Conservation (phyloP, 2,329 filamentous ascomycete species). For the Biscogniauxia marginata region DNA sequence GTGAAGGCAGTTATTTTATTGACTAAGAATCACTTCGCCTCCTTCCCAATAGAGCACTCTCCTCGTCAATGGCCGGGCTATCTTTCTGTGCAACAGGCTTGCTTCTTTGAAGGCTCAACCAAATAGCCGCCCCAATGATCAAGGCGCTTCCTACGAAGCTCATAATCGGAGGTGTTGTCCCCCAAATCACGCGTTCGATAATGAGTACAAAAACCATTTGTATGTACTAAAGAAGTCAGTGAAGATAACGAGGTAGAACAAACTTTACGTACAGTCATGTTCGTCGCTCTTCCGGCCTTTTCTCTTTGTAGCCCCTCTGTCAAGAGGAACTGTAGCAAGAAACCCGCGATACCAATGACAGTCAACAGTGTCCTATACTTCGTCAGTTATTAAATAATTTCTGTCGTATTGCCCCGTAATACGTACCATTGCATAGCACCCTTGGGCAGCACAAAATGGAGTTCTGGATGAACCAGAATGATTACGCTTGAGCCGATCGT, state of each 20-base stretch:
- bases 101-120: conserved; percentile 42
- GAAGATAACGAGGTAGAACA: not conserved
- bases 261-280: conserved; percentile 31
- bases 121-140: conserved; percentile 42
- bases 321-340: conserved; percentile 75
- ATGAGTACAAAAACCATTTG: conserved; percentile 35
- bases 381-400: not conserved
- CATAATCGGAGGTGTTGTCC: conserved; percentile 37
- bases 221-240: conserved; percentile 26
- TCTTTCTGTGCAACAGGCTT: conserved; percentile 23
- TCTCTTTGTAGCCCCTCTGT: conserved; percentile 72
- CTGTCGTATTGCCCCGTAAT: not conserved
- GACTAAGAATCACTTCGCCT: not conserved
- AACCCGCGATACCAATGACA: conserved; percentile 66
- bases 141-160: conserved; percentile 40
- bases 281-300: conserved; percentile 44
- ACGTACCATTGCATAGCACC: conserved; percentile 46
- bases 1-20: not conserved
- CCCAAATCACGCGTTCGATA: conserved; percentile 43
- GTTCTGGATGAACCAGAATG: conserved; percentile 47
- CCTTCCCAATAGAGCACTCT: conserved; percentile 32
- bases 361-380: conserved; percentile 52
- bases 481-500: conserved; percentile 63
- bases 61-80: conserved; percentile 32
- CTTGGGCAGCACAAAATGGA: conserved; percentile 38